Base-by-base conservation (phyloP, 1,284 basidiomycete genomes). In the Rhodotorula mucilaginosa region DNA sequence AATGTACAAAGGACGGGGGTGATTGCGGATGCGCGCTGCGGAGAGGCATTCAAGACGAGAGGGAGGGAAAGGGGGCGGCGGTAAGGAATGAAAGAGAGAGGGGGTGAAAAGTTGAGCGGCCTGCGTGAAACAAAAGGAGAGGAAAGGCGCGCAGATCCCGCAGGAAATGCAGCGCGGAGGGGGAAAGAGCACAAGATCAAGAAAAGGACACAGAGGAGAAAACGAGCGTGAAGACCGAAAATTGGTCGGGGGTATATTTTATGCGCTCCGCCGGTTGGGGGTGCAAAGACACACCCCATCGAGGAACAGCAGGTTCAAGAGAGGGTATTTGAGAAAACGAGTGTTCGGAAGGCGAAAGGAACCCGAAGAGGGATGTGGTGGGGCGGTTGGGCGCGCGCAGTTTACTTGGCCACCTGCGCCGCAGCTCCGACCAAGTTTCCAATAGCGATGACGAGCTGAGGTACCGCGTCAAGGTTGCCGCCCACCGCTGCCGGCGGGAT, bases 371-470 rank as follows among this genome's bases (percentile, higher is more conserved):
- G 16, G 19, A 44, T 10, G 12, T 13, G 39, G 39, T 44, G 13
- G 39, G 39, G 39, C 34, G 31, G 44, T 7, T 31, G 44, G 21
- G 49, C 23, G 46, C 47, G 26, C 23, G 34, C 7, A 23, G 34
- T 21, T 46, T 57, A 67, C 39, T 67, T 46, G 46, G 65, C 65
- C 29, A 47, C 59, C 12, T 54, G 58, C 10, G 54, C 75, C 19
- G 71, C 69, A 18, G 71, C 71, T n/a, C 65, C 70, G n/a, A 67
- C 61, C 31, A 76, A 48, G 58, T 69, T 69, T 26, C 75, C 75
- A 47, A 75, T 61, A 10, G 69, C 73, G 47, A 76, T 51, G 29
- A 76, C 68, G 59, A 73, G 58, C 58, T 76, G 73, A 7, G 66
- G 56, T 63, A 76, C 61, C 44, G 29, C 19, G 67, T 76, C 75